These are phyloP conservation scores for Pythium rhizo-oryzae DNA, from an alignment of 352 stramenopile species.

Conservation along the genomic window DNA sequence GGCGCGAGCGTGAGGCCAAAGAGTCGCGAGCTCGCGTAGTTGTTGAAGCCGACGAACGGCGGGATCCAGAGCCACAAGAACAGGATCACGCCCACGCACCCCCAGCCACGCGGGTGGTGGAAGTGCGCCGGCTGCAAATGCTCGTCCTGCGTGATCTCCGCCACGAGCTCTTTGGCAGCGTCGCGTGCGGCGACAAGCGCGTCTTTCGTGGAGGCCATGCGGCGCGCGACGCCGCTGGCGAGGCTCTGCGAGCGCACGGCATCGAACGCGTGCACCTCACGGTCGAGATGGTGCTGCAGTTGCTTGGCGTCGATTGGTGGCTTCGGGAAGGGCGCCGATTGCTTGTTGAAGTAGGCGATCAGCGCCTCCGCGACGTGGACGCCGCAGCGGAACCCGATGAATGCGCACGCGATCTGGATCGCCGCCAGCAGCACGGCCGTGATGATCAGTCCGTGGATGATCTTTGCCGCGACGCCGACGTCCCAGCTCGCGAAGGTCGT, in stretches of 20 bases:
- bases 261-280: conserved; percentile 3
- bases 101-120: conserved; percentile 3
- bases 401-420: conserved; percentile 25
- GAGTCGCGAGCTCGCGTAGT: conserved; percentile 29
- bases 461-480: conserved; percentile 24
- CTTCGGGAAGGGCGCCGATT: conserved; percentile 17
- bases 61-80: conserved; percentile 29
- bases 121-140: conserved; percentile 3
- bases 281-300: conserved; percentile 15
- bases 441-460: conserved; percentile 28
- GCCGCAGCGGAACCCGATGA: conserved; percentile 18
- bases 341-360: conserved; percentile 10
- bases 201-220: conserved; percentile 8
- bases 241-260: conserved; percentile 8
- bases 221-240: conserved; percentile 12
- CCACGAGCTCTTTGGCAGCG: conserved; percentile 6
- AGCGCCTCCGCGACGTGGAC: conserved; percentile 23
- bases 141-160: conserved; percentile 24
- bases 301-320: conserved; percentile 24
- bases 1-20: conserved; percentile 26
- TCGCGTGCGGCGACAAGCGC: conserved; percentile 17
- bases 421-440: conserved; percentile 21
- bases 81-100: conserved; percentile 2
- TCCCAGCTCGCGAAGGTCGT: conserved; percentile 42
- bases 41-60: conserved; percentile 27